Evolutionary conservation across 345 rosid species (phyloP).

Genomic region (Dipteronia sinensis): DNA sequence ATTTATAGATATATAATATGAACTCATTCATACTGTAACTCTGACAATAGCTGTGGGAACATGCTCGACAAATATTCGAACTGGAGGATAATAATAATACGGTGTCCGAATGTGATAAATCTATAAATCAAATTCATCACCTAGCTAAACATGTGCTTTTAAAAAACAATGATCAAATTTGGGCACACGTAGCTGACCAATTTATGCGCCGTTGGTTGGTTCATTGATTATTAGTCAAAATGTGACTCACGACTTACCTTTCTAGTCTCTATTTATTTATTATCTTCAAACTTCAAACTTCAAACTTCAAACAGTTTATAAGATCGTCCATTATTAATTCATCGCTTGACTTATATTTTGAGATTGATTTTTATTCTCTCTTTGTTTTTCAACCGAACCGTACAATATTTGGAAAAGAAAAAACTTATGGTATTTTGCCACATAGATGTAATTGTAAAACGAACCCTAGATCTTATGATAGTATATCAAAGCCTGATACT

Average conservation of each 20-base stretch:
- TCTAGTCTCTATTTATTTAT: neutral
- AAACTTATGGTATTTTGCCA: neutral
- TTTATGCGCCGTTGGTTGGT: neutral
- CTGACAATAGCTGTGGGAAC: no score
- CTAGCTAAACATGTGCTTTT: neutral
- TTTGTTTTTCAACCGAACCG: no score
- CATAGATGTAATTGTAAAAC: neutral
- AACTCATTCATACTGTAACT: no score
- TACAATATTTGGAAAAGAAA: no score
- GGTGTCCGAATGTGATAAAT: neutral
- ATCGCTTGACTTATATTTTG: neutral
- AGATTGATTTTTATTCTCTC: no score
- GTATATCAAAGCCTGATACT: no score
- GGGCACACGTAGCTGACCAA: neutral
- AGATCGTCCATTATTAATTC: neutral
- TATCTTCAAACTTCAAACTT: neutral
- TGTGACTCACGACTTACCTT: neutral
- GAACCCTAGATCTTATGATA: neutral
- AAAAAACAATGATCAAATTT: no score
- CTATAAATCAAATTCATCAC: neutral
- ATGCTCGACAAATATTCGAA: neutral
- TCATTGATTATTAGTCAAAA: neutral
- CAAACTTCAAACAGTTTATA: neutral
- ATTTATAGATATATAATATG: no score
- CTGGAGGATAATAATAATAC: neutral